Conservation (phyloP, 2,329 filamentous ascomycete species). For the Colletotrichum aenigma region DNA sequence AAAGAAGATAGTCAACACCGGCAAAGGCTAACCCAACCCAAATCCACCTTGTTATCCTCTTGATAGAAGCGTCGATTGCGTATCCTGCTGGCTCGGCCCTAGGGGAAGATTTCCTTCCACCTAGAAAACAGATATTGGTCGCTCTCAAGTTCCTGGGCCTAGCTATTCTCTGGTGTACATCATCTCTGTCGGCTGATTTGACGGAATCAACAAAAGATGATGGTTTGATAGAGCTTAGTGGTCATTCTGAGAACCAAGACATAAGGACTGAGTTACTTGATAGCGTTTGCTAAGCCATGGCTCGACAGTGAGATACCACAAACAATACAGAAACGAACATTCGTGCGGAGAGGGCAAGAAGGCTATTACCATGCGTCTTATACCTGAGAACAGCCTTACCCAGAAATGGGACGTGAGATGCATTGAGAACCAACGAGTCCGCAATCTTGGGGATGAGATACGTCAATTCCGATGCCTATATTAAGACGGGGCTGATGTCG, state of each 20-base stretch:
- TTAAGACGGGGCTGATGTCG: background rate
- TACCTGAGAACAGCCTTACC: background rate
- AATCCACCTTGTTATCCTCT: background rate
- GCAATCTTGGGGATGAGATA: background rate
- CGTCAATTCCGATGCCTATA: background rate
- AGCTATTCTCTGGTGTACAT: background rate
- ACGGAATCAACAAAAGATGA: background rate
- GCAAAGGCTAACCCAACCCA: background rate
- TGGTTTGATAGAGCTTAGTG: accelerated
- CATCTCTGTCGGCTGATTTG: background rate
- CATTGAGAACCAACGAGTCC: background rate
- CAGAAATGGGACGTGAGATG: background rate
- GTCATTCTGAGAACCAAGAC: accelerated
- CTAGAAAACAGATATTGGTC: background rate
- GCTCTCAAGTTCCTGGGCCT: background rate
- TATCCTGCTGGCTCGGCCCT: background rate
- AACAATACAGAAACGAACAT: too few relatives aligned
- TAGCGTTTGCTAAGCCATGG: accelerated
- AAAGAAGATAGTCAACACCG: background rate
- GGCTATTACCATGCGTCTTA: background rate
- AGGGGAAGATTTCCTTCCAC: background rate
- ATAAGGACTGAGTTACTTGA: background rate
- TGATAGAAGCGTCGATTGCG: background rate
- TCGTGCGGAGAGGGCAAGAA: too few relatives aligned
- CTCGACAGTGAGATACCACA: background rate